Percentiles rank a stretch among this genome's conserved stretches.
phyloP scores from a whole-genome alignment of 345 rosid species.

The Pugionium cornutum region DNA sequence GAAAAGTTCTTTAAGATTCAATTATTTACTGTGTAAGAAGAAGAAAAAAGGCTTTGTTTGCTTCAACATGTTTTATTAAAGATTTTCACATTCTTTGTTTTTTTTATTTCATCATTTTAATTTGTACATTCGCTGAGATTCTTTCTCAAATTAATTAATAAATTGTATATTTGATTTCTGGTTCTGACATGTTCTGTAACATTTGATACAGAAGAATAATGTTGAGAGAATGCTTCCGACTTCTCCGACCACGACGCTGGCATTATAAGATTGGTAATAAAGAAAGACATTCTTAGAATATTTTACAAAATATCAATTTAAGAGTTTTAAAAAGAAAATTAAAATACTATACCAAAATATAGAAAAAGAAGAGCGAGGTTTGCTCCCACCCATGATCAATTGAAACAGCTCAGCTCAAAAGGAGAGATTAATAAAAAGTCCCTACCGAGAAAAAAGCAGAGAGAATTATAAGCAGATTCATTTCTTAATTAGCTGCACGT shows the following conservation, averaged over 20 bases:
- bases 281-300: background rate
- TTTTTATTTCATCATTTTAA: background rate
- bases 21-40: slow-evolving; percentile 6
- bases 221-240: slow-evolving; percentile 25
- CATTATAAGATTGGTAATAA: slow-evolving; percentile 28
- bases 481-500: slow-evolving; percentile 31
- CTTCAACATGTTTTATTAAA: slow-evolving; percentile 16
- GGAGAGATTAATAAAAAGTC: slow-evolving; percentile 15
- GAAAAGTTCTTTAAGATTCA: background rate
- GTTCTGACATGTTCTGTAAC: slow-evolving; percentile 27
- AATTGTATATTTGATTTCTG: background rate
- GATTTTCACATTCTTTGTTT: slow-evolving; percentile 19
- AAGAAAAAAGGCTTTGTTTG: slow-evolving; percentile 15
- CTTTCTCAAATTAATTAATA: slow-evolving; percentile 1
- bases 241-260: slow-evolving; percentile 33
- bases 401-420: slow-evolving; percentile 30
- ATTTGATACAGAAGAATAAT: slow-evolving; percentile 29
- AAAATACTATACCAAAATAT: slow-evolving; percentile 7
- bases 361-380: slow-evolving; percentile 25
- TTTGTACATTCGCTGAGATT: slow-evolving; percentile 11
- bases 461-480: slow-evolving; percentile 13
- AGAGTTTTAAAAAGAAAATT: background rate
- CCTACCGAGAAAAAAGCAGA: slow-evolving; percentile 4
- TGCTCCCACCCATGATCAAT: slow-evolving; percentile 46
- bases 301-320: background rate